These are phyloP conservation scores for Phellopilus nigrolimitatus DNA, from an alignment of 1,284 basidiomycete genomes.

Conservation along the genomic window DNA sequence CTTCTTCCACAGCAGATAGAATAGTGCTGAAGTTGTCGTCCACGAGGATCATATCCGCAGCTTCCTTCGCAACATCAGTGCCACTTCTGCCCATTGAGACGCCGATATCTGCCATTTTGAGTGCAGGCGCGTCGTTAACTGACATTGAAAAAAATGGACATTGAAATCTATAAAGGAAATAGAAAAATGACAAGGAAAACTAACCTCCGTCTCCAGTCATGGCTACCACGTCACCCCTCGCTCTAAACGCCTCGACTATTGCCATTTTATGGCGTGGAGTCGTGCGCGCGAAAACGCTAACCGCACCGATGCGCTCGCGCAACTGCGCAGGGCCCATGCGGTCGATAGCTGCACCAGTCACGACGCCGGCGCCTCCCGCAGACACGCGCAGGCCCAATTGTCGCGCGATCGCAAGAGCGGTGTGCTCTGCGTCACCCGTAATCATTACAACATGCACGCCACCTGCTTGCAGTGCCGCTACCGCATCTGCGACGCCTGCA, in stretches of 20 bases:
- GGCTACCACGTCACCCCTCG: conserved; percentile 84
- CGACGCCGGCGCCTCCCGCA: conserved; percentile 35
- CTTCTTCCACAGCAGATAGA: conserved; percentile 92
- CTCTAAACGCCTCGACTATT: conserved; percentile 91
- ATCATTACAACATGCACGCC: conserved; percentile 98
- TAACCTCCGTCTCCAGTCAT: conserved; percentile 94
- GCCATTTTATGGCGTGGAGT: conserved; percentile 97
- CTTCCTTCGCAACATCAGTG: conserved; percentile 98
- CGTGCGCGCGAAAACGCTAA: conserved; percentile 91
- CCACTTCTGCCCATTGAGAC: conserved; percentile 96
- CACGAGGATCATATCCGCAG: conserved; percentile 94
- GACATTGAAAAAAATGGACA: too few relatives aligned
- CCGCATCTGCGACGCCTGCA: conserved; percentile 87
- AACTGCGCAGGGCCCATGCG: conserved; percentile 76
- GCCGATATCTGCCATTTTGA: conserved; percentile 98
- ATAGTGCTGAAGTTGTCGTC: conserved; percentile 98
- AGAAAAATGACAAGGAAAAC: conserved; percentile 21
- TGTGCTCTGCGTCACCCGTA: conserved; percentile 91
- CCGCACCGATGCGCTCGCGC: conserved; percentile 73
- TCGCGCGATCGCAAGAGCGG: conserved; percentile 84
- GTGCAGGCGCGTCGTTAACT: conserved; percentile 96
- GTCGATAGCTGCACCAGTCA: conserved; percentile 90
- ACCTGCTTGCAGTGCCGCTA: conserved; percentile 73
- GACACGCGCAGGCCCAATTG: conserved; percentile 77
- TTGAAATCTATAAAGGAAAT: conserved; percentile 11